Percentiles rank a stretch among this genome's conserved stretches.
Conservation (phyloP, 2,329 filamentous ascomycete species). For the Ophiostoma montium region DNA sequence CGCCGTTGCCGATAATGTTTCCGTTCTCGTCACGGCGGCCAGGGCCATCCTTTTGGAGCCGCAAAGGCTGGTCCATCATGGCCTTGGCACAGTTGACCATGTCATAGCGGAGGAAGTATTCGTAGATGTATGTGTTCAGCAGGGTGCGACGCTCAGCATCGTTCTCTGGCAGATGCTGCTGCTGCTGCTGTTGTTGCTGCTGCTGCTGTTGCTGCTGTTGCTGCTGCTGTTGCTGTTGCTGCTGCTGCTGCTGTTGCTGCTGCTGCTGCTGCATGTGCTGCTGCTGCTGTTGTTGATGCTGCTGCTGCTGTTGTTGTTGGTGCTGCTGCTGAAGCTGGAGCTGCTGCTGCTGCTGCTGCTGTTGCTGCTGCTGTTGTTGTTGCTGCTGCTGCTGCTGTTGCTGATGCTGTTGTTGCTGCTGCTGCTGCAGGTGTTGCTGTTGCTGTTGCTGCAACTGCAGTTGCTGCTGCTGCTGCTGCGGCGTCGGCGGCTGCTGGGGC, state of each 20-base stretch:
- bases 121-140: conserved; percentile 81
- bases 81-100: conserved; percentile 74
- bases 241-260: conserved; percentile 11
- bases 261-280: conserved; percentile 8
- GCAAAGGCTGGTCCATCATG: conserved; percentile 54
- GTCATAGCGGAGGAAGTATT: conserved; percentile 75
- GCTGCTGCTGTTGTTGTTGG: conserved; percentile 13
- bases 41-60: conserved; percentile 53
- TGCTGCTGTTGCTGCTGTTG: conserved; percentile 14
- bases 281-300: conserved; percentile 6
- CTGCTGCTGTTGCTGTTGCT: conserved; percentile 2
- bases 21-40: conserved; percentile 53
- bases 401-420: conserved; percentile 2
- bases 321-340: conserved; percentile 4
- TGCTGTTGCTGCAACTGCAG: conserved; percentile 18
- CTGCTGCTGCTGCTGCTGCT: conserved; percentile 10
- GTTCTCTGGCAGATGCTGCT: neutral
- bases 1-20: conserved; percentile 52
- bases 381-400: conserved; percentile 5
- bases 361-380: conserved; percentile 4
- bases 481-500: neutral
- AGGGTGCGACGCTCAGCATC: conserved; percentile 29
- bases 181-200: conserved; percentile 17
- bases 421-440: conserved; percentile 1
- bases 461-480: conserved; percentile 6